These are phyloP conservation scores for Aspergillus fumigatus DNA, from an alignment of 2,329 filamentous ascomycete genomes.

Conservation along the genomic window DNA sequence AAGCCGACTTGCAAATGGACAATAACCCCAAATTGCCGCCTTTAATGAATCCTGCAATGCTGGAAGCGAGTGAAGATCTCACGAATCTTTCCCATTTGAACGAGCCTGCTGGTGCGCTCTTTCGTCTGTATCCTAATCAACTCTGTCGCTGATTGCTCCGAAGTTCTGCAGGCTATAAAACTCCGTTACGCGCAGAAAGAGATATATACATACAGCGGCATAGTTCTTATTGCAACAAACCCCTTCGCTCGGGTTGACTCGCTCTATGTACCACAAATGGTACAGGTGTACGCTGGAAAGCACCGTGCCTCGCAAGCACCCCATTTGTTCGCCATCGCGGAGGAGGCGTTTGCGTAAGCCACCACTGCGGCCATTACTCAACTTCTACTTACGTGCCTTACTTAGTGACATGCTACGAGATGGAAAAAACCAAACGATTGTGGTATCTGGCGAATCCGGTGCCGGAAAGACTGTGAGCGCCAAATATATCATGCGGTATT, in stretches of 20 bases:
- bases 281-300: slow-evolving; percentile 98
- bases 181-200: slow-evolving; percentile 97
- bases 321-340: slow-evolving; percentile 96
- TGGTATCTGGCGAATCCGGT: slow-evolving; percentile 98
- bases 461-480: slow-evolving; percentile 98
- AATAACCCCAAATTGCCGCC: slow-evolving; percentile 78
- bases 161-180: slow-evolving; percentile 95
- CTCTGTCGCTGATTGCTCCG: slow-evolving; percentile 18
- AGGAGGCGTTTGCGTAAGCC: slow-evolving; percentile 89
- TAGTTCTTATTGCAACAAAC: slow-evolving; percentile 97
- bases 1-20: slow-evolving; percentile 70
- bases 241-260: slow-evolving; percentile 97
- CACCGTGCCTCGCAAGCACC: slow-evolving; percentile 94
- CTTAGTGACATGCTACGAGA: slow-evolving; percentile 92
- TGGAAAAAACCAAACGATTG: slow-evolving; percentile 93
- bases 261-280: slow-evolving; percentile 97
- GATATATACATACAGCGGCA: slow-evolving; percentile 99
- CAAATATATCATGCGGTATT: slow-evolving; percentile 99
- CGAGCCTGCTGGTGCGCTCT: slow-evolving; percentile 79
- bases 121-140: slow-evolving; percentile 2
- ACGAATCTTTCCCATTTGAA: slow-evolving; percentile 97
- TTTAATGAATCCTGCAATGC: slow-evolving; percentile 95
- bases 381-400: slow-evolving; percentile 33
- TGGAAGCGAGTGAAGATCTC: slow-evolving; percentile 96
- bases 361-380: neutral